Percentiles rank a stretch among this genome's conserved stretches.
phyloP scores from a whole-genome alignment of 23 red algal genomes.

The Pyropia haitanensis region DNA sequence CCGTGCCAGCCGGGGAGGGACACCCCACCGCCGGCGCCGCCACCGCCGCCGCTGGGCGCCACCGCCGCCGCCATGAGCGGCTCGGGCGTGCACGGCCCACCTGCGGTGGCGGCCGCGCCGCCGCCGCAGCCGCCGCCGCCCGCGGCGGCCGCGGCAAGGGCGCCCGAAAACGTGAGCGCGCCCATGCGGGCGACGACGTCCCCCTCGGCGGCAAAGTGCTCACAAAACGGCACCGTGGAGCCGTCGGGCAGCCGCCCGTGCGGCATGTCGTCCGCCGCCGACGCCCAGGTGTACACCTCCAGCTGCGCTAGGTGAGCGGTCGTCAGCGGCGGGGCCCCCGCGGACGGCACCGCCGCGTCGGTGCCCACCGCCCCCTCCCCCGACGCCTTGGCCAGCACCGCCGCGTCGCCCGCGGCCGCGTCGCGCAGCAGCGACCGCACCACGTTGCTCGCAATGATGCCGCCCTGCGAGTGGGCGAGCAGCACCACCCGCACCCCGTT shows the following conservation, averaged over 20 bases:
- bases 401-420: neutral
- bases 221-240: neutral
- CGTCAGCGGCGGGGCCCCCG: too few species aligned
- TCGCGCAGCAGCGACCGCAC: neutral
- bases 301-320: neutral
- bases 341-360: too few species aligned
- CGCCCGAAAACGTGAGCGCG: neutral
- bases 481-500: neutral
- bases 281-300: constrained; percentile 2
- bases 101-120: neutral
- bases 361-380: neutral
- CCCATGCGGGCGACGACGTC: neutral
- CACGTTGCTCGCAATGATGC: neutral
- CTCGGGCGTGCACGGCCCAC: neutral
- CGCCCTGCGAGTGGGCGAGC: neutral
- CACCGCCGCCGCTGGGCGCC: neutral
- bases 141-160: neutral
- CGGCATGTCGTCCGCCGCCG: neutral
- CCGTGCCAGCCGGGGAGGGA: neutral
- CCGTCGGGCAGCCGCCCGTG: neutral
- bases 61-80: neutral
- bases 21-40: neutral
- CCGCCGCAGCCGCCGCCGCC: too few species aligned
- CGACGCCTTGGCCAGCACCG: neutral
- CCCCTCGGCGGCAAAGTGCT: neutral